Base-by-base conservation (phyloP, 352 stramenopile species). In the Pythium chondricola region DNA sequence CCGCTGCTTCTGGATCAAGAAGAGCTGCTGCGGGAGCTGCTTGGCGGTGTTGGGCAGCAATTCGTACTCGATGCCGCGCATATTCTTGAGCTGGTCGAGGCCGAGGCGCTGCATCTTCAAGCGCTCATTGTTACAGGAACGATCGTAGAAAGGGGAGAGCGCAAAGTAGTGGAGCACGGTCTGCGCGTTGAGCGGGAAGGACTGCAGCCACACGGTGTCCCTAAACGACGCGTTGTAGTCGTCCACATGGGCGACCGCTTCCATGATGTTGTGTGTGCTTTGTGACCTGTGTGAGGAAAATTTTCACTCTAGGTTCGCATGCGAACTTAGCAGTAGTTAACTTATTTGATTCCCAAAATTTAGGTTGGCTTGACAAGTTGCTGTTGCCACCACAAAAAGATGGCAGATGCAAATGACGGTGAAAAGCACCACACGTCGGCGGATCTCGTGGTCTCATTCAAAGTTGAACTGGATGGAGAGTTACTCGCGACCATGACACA, bases 161-260 rank as follows among this genome's bases (percentile, higher is more conserved):
- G 83, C 81, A 44, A 95, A 87, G 66, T 95, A 95, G 63, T 95
- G 83, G 47, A 94, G 61, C 47, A 93, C 82, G 0, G 85, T 94
- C 58, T 95, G 79, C 46, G 69, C 65, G 31, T 79, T 90, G 32
- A 95, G 53, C 37, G 78, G 78, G 59, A 92, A 93, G 42, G 75
- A 84, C 58, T 86, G 68, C 43, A 95, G 76, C 81, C 80, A 95
- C 51, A 94, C 77, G 6, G 82, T 92, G 69, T 95, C 84, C 31
- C 81, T 71, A 67, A 94, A 95, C 16, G 75, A 89, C 53, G 61
- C 77, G 60, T 95, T 85, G 63, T 93, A 93, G 69, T 93, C 82
- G 69, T 93, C 82, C 36, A 66, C 68, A 43, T 93, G 79, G 44
- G 69, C 57, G 39, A 74, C 48, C 47, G 77, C 71, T 63, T 93